These are phyloP conservation scores for Lolium rigidum DNA, from an alignment of 176 grass and related monocot genomes.

Conservation along the genomic window DNA sequence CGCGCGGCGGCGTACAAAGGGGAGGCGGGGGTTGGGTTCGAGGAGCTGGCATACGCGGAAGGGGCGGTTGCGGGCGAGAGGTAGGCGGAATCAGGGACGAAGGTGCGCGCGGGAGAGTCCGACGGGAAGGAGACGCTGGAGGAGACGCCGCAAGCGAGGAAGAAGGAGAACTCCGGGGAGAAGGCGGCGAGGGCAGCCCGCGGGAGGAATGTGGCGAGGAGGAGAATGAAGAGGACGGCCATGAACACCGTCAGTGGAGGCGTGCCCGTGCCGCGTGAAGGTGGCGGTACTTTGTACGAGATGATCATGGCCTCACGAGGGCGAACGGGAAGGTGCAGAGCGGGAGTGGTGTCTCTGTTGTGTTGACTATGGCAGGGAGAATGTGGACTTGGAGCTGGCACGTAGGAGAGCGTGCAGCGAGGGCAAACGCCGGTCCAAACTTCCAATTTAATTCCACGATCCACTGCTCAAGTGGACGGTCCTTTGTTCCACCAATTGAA, in stretches of 20 bases:
- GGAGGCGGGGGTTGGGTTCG: constrained; percentile 1
- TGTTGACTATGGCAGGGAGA: too few relatives aligned
- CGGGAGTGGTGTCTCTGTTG: too few relatives aligned
- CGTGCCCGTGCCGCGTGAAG: not conserved
- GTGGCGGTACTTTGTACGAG: not conserved
- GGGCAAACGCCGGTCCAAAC: too few relatives aligned
- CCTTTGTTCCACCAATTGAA: too few relatives aligned
- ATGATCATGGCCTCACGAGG: too few relatives aligned
- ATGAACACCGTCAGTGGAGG: not conserved
- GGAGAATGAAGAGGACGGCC: constrained; percentile 25
- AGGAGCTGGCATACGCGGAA: constrained; percentile 10
- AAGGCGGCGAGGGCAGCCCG: constrained; percentile 11
- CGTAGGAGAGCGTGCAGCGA: too few relatives aligned
- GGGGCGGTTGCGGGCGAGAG: not conserved
- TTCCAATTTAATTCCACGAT: too few relatives aligned
- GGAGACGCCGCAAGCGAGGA: constrained; percentile 57
- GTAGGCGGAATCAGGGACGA: constrained; percentile 45
- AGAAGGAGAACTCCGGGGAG: not conserved
- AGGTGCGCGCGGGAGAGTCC: constrained; percentile 36
- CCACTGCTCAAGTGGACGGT: too few relatives aligned
- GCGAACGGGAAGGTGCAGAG: too few relatives aligned
- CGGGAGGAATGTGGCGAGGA: not conserved
- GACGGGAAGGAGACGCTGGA: constrained; percentile 28
- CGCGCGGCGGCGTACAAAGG: constrained; percentile 65
- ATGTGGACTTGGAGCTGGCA: too few relatives aligned